These are phyloP conservation scores for Vitis hybrid DNA, from an alignment of 177 flowering plant species.

Conservation along the genomic window DNA sequence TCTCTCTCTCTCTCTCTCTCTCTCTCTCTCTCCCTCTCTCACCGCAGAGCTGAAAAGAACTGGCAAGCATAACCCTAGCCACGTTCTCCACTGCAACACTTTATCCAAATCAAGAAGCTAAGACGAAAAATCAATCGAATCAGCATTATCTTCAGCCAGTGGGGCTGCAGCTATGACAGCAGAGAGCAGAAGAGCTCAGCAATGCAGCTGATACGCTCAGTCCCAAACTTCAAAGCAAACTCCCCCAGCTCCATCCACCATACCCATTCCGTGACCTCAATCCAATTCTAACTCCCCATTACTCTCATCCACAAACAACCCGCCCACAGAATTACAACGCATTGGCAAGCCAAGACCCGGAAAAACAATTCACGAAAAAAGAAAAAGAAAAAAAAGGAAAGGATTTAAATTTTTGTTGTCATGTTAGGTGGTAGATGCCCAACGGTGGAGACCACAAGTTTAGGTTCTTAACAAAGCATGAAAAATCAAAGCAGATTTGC, in stretches of 20 bases:
- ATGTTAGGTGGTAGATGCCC: too few relatives aligned
- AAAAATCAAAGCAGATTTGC: too few relatives aligned
- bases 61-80: slow-evolving; percentile 28
- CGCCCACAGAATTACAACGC: too few relatives aligned
- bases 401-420: too few relatives aligned
- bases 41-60: slow-evolving; percentile 10
- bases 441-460: too few relatives aligned
- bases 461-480: too few relatives aligned
- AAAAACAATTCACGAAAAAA: too few relatives aligned
- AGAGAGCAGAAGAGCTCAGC: background rate
- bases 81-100: slow-evolving; percentile 23
- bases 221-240: slow-evolving; percentile 21
- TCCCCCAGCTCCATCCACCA: too few relatives aligned
- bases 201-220: background rate
- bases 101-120: slow-evolving; percentile 19
- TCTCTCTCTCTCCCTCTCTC: slow-evolving; percentile 6
- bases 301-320: too few relatives aligned
- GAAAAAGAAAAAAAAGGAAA: too few relatives aligned
- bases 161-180: background rate
- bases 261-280: background rate
- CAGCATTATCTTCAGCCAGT: slow-evolving; percentile 12
- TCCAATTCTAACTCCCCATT: background rate
- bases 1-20: background rate
- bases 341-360: too few relatives aligned
- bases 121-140: slow-evolving; percentile 8